Base-by-base conservation (phyloP, 257 asterid genomes). In the Solanum acaule region DNA sequence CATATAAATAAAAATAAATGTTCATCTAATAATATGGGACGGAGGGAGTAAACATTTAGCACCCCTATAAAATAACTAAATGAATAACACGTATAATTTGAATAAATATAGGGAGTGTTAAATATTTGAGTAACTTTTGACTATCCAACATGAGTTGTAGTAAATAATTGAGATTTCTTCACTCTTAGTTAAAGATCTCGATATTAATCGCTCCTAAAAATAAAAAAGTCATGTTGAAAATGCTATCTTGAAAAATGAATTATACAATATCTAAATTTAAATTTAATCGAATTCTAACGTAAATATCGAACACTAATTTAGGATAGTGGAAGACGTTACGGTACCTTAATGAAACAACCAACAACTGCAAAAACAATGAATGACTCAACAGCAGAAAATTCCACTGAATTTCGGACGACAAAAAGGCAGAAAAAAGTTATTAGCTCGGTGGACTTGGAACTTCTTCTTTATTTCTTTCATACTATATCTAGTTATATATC, bases 191-290 rank as follows among this genome's bases (percentile, higher is more conserved):
- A 33, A 29, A 71, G 18, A 4, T 15, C 0, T 31, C 2, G 0
- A 6, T 18, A 14, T 31, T 0, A 1, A 29, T 16, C 23, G 0
- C 8, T 5, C 6, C 8, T 27, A 0, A 1, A 2, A 67, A 67
- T 0, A 0, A 1, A 13, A 67, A 25, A 0, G 3, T 2, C 0
- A 12, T 68, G 1, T 27, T 13, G 0, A 6, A 13, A 68, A 6
- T 0, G 5, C 1, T 3, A 6, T 3, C 0, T 1, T 2, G 0
- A 67, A 65, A 65, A 6, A 68, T 68, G 0, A 27, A 3, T 27
- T 3, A 6, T 68, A 3, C 0, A 3, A 31, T 31, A 6, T 7
- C 0, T 6, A 3, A 31, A 15, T 29, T 1, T 18, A 4, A 8
- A 16, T 8, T 8, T 31, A 8, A 1, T 2, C 0, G 0, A 4